Evolutionary conservation across 768 basidiomycete genomes (phyloP).

Genomic region (Lentinula boryana): DNA sequence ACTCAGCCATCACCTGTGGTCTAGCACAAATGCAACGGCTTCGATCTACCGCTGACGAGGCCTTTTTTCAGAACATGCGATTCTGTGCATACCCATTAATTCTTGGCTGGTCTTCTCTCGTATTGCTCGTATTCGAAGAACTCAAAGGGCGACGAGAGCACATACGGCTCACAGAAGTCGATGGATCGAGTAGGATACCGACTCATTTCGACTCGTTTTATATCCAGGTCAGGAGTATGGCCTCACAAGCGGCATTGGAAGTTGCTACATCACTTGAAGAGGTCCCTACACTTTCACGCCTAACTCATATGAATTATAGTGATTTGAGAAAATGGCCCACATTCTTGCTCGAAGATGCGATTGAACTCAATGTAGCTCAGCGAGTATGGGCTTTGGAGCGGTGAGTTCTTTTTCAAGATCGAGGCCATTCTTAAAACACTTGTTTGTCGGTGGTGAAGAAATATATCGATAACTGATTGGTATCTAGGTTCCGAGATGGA

Average conservation of each 20-base stretch:
- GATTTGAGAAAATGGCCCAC: not conserved
- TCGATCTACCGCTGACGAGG: not conserved
- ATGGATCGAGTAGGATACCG: not conserved
- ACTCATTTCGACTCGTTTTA: not conserved
- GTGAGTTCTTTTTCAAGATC: not conserved
- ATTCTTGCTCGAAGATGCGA: not conserved
- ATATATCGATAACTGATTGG: not conserved
- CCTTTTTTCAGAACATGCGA: not conserved
- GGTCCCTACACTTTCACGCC: not conserved
- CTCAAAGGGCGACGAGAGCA: not conserved
- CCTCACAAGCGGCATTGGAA: not conserved
- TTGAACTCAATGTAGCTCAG: not conserved
- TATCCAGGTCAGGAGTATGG: not conserved
- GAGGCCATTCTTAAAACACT: too few species aligned
- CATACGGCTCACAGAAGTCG: not conserved
- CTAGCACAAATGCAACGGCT: not conserved
- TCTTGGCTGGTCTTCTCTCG: not conserved
- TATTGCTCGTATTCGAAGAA: not conserved
- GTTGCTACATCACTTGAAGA: not conserved
- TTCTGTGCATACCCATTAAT: not conserved
- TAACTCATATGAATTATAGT: not conserved
- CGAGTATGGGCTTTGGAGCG: constrained; percentile 1
- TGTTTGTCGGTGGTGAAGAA: not conserved
- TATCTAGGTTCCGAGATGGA: not conserved
- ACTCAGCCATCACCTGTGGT: not conserved